Conservation (phyloP, 495 filamentous ascomycete species). For the Penicillium arizonense region DNA sequence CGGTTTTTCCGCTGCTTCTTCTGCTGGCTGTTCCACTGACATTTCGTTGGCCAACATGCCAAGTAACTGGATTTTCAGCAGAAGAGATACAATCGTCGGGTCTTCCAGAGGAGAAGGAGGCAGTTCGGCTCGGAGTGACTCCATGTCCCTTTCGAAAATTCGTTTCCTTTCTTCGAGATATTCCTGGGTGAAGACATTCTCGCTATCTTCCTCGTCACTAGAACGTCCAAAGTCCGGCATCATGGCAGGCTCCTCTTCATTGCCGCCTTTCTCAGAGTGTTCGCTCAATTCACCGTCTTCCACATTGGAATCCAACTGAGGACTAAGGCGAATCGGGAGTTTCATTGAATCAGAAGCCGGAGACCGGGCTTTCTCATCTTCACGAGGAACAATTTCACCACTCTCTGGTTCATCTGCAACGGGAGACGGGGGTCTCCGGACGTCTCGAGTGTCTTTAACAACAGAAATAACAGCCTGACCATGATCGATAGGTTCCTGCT, state of each 20-base stretch:
- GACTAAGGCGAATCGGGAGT: conserved; percentile 15
- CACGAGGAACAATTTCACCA: neutral
- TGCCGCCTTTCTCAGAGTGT: conserved; percentile 5
- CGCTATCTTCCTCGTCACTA: conserved; percentile 48
- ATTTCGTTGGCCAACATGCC: conserved; percentile 36
- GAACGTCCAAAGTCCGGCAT: conserved; percentile 35
- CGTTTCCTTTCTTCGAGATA: conserved; percentile 49
- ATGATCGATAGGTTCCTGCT: conserved; percentile 43
- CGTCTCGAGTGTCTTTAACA: conserved; percentile 20
- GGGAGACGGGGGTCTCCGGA: conserved; percentile 3
- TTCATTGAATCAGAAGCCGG: conserved; percentile 13
- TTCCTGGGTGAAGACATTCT: conserved; percentile 48
- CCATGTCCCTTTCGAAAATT: conserved; percentile 48
- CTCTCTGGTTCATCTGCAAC: conserved; percentile 4
- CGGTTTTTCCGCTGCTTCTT: neutral
- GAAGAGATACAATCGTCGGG: conserved; percentile 40
- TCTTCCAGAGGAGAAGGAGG: conserved; percentile 46
- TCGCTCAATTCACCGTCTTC: conserved; percentile 12
- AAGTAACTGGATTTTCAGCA: conserved; percentile 47
- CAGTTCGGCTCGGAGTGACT: conserved; percentile 42
- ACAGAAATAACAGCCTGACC: conserved; percentile 28
- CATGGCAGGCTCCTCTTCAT: conserved; percentile 4
- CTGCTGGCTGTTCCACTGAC: neutral
- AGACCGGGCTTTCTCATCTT: conserved; percentile 1
- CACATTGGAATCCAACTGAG: conserved; percentile 1